Base-by-base conservation (phyloP, 352 stramenopile species). In the Aphanomyces invadans region DNA sequence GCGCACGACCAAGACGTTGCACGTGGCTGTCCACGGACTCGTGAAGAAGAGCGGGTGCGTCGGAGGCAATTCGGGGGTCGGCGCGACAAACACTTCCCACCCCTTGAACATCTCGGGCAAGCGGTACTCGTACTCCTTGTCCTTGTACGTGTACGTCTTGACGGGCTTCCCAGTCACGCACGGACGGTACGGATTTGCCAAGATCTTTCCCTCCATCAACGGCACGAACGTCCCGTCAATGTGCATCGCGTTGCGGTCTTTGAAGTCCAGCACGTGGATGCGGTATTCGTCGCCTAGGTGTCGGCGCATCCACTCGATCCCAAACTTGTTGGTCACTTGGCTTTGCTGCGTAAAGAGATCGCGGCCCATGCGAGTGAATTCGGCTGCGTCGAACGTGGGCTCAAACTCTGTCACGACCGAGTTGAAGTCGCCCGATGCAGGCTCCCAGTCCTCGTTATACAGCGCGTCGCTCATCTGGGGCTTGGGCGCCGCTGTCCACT, bases 281-380 rank as follows among this genome's bases (percentile, higher is more conserved):
- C 70, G 75, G 75, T 96, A 95, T 31, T 94, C 79, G 63, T 91
- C 78, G 31, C 86, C 87, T 28, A 96, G 68, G 74, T 96, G 87
- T 44, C 87, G 87, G 21, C 74, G 84, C 62, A 96, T 77, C 87
- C 87, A 95, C 61, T 96, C 86, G 71, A 96, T 96, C 52, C 87
- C 87, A 69, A 96, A 96, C 64, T 90, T 53, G 70, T 96, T 96
- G 25, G 87, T 95, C 65, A 96, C 87, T 73, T 96, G 87, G 68
- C 87, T 96, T 67, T 85, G 86, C 76, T 96, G 87, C 62, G 83
- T 92, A 73, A 96, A 96, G 71, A 96, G 92, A 69, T 96, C 87
- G 36, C 76, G 79, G 0, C 87, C 87, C 83, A 96, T 94, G 71
- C 87, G 84, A 23, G 87, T 96, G 70, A 96, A 96, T 73, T 96